Evolutionary conservation across 164 flowering plant genomes (phyloP).

Genomic region (Nymphaea thermarum): DNA sequence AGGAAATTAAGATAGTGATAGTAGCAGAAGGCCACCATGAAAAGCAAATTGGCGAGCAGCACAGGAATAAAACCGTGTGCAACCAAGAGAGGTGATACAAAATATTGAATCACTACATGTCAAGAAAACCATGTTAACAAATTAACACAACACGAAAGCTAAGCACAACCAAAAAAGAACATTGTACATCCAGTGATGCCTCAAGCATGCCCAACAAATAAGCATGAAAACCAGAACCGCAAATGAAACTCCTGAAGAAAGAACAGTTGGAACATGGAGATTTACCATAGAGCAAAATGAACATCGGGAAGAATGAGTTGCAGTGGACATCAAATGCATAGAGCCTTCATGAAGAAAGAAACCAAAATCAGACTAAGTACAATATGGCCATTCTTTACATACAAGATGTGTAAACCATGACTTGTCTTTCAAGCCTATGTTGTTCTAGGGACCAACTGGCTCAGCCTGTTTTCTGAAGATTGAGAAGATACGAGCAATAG

Average conservation of each 20-base stretch:
- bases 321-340: conserved; percentile 99
- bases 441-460: too few species aligned
- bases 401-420: too few species aligned
- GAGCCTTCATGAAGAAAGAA: conserved; percentile 43
- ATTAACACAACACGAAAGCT: too few species aligned
- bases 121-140: background rate
- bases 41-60: conserved; percentile 81
- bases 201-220: background rate
- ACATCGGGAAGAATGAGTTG: conserved; percentile 99
- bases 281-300: conserved; percentile 89
- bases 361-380: background rate
- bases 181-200: background rate
- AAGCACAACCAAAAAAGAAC: background rate
- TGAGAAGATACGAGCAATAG: too few species aligned
- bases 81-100: conserved; percentile 81
- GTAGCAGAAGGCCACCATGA: conserved; percentile 84
- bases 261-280: background rate
- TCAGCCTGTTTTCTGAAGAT: too few species aligned
- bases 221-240: background rate
- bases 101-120: conserved; percentile 80
- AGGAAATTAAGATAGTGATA: conserved; percentile 96
- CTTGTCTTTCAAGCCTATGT: too few species aligned
- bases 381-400: too few species aligned
- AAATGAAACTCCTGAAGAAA: background rate
- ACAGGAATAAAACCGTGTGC: conserved; percentile 84